Base-by-base conservation (phyloP, 345 rosid species). In the Luvunga scandens region DNA sequence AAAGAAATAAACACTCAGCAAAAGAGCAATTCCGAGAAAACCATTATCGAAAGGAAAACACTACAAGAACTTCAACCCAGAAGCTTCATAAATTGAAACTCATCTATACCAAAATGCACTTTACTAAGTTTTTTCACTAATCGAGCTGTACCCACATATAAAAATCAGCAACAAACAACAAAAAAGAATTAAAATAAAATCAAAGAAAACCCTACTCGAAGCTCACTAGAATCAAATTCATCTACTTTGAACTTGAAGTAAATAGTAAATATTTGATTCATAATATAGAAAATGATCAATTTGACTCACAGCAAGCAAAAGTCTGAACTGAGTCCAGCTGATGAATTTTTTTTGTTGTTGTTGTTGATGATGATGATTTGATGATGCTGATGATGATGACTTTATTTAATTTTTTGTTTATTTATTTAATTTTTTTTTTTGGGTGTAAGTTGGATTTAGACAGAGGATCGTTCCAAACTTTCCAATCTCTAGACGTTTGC, bases 401-500 rank as follows among this genome's bases (percentile, higher is more conserved):
- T 72, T 6, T 21, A 56, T 24, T 19, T 39, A 39, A 9, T 39
- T 39, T 38, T 36, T 38, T 39, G 1, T 2, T 2, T 39, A 9
- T 39, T 69, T 48, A 53, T 67, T 21, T 34, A 0, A 2, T 6
- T 27, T 1, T 30, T 28, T 19, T 30, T 57, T 27, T 30, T 48
- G 7, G 1, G 45, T 34, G 12, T 53, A 25, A 14, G 63, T 16
- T 28, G 73, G 70, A 79, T 77, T 53, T 39, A 28, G 63, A 71
- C n/a, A 75, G 57, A 72, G 65, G 59, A 77, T 69, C 70, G 77
- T 81, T 80, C 86, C 84, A 80, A 86, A 80, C 84, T 86, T 81
- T 79, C 86, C 84, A 80, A 86, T 84, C 84, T 86, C 81, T 34
- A 83, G 78, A 78, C 76, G 87, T 72, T 85, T 67, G 72, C 82